Base-by-base conservation (phyloP, 1,139 yeast genomes). In the Protomyces macrosporus region DNA sequence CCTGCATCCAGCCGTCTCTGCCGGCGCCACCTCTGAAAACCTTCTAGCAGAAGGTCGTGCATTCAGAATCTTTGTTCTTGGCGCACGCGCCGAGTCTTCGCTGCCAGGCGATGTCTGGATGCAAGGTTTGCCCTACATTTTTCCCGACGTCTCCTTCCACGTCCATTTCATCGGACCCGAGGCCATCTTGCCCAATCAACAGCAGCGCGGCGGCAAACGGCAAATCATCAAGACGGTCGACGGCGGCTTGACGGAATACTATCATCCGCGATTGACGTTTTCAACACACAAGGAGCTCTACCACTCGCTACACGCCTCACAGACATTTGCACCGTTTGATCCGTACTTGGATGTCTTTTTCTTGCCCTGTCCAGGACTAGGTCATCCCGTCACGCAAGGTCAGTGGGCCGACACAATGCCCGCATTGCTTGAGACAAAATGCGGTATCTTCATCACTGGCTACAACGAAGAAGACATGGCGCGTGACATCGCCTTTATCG, bases 101-200 rank as follows among this genome's bases (percentile, higher is more conserved):
- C 79, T 93, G 65, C 98, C 98, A 4, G 90, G 90, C 14, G 95
- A 88, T 73, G 93, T 91, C 53, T 93, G 98, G 98, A 88, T 89
- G 75, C 98, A 93, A 76, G 63, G 67, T 5, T 78, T 93, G 70
- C 87, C 91, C 40, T 90, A 84, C 73, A 77, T 93, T 68, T 88
- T 91, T 76, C 98, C 98, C 10, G 84, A 85, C 63, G 83, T 86
- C 65, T 82, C 84, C 67, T 85, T 93, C 72, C 97, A 93, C 75
- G 78, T 93, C 61, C 96, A 90, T 73, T 89, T 93, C 75, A 84
- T 93, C 69, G 98, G 98, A 0, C 98, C 98, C 9, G 97, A 93
- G 77, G 84, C 90, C 54, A 83, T 84, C 72, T 89, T 82, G 72
- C 82, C 65, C 14, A 79, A 88, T 45, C 50, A 50, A 3, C 10